These are phyloP conservation scores for Backusella australiensis DNA, from an alignment of 192 early-diverging fungal genomes.

Conservation along the genomic window DNA sequence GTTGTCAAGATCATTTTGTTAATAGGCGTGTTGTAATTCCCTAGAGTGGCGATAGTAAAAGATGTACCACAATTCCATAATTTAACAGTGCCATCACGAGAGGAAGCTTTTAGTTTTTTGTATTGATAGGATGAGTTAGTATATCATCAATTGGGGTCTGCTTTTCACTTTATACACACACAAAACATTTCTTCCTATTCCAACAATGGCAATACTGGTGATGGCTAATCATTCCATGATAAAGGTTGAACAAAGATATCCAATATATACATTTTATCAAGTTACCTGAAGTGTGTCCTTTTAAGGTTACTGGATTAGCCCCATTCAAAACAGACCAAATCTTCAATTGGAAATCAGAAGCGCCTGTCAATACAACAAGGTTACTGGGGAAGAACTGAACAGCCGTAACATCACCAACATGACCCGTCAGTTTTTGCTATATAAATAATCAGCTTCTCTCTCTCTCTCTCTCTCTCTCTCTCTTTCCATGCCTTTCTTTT, in stretches of 20 bases:
- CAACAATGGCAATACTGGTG: slow-evolving; percentile 65
- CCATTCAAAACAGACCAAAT: slow-evolving; percentile 79
- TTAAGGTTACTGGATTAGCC: slow-evolving; percentile 68
- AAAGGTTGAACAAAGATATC: background rate
- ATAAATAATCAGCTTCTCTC: background rate
- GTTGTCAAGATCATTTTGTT: slow-evolving; percentile 37
- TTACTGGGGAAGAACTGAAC: slow-evolving; percentile 75
- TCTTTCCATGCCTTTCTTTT: background rate
- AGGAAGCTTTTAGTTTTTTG: slow-evolving; percentile 38
- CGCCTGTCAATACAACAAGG: slow-evolving; percentile 66
- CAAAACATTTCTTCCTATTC: slow-evolving; percentile 63
- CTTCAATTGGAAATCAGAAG: slow-evolving; percentile 62
- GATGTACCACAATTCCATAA: slow-evolving; percentile 61
- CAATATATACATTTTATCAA: background rate
- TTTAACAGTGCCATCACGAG: slow-evolving; percentile 51
- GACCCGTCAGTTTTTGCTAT: slow-evolving; percentile 55
- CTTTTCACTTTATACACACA: slow-evolving; percentile 38
- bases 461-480: background rate
- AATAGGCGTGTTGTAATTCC: slow-evolving; percentile 21
- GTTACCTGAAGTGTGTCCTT: slow-evolving; percentile 59
- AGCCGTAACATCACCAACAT: slow-evolving; percentile 64
- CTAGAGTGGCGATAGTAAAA: slow-evolving; percentile 38
- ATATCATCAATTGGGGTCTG: background rate
- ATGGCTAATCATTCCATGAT: slow-evolving; percentile 31
- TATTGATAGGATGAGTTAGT: background rate